Conservation (phyloP, 108 stramenopile genomes). For the Stephanodiscus minutulus region DNA sequence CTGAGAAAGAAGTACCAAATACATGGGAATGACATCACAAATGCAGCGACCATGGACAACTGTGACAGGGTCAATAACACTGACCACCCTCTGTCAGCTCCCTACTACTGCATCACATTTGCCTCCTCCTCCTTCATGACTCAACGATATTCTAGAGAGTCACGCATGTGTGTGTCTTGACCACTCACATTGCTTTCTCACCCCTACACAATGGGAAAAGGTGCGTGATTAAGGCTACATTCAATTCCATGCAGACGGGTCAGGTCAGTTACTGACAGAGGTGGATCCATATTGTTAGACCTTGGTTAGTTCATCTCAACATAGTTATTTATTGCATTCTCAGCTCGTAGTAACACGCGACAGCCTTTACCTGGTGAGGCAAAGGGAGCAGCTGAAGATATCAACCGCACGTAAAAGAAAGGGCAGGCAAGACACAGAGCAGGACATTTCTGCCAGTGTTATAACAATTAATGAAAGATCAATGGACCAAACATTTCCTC, state of each 20-base stretch:
- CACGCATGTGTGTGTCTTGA: neutral
- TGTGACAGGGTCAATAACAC: slow-evolving; percentile 1
- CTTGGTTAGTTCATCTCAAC: slow-evolving; percentile 28
- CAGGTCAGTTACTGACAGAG: slow-evolving; percentile 27
- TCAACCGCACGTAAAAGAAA: slow-evolving; percentile 5
- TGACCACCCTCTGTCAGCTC: neutral
- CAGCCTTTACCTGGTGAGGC: neutral
- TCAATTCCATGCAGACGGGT: slow-evolving; percentile 28
- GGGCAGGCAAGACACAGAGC: neutral
- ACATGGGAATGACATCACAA: slow-evolving; percentile 16
- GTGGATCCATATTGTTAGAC: slow-evolving; percentile 27
- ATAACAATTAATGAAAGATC: neutral
- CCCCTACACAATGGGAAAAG: slow-evolving; percentile 22
- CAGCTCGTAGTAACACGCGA: slow-evolving; percentile 28
- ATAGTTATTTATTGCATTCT: slow-evolving; percentile 30
- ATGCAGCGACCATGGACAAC: neutral
- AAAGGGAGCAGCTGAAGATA: slow-evolving; percentile 6
- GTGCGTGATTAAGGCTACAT: slow-evolving; percentile 12
- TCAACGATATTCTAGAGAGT: slow-evolving; percentile 23
- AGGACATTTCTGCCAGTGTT: neutral
- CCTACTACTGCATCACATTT: neutral
- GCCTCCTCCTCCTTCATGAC: slow-evolving; percentile 6
- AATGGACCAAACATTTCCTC: slow-evolving; percentile 10
- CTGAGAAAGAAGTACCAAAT: slow-evolving; percentile 27
- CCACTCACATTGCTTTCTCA: slow-evolving; percentile 22